Base-by-base conservation (phyloP, 306 rosid species). In the Casuarina glauca region DNA sequence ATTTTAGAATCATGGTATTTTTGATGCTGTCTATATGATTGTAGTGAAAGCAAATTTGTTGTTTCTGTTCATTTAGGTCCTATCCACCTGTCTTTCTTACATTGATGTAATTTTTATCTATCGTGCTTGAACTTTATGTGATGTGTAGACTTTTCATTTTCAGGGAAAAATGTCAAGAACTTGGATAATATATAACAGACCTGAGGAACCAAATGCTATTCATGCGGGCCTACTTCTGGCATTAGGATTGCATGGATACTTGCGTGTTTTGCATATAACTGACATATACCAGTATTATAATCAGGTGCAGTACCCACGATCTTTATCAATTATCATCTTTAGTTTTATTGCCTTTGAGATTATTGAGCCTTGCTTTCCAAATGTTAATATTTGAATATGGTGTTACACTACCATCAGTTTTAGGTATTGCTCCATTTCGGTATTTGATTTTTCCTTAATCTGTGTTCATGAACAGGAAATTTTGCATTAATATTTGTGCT, bases 111-210 rank as follows among this genome's bases (percentile, higher is more conserved):
- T 26, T 26, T 26, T 26, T 26, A 26, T 26, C 32, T 26, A 26
- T 26, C 32, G 32, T 26, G 32, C 82, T 66, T 63, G 62, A 70
- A 44, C 72, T 83, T 66, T 72, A 9, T 64, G 70, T 69, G 77
- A 57, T 78, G 79, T 76, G 63, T 53, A 73, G 82, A 60, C 41
- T 55, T 87, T 36, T 78, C 70, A 67, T 85, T 74, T 87, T 81
- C 91, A 94, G 98, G 98, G 98, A 53, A 92, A 91, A 88, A 92
- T 94, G 98, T 86, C 98, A 58, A 94, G 97, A 81, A 92, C 96
- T 72, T 92, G 97, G 98, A 88, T 95, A 74, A 81, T 86, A 79
- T 95, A 92, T 79, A 92, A 92, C 85, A 92, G 76, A 85, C 95
- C 97, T 50, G 94, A 82, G 82, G 97, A 90, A 70, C 95, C 97